phyloP scores from a whole-genome alignment of 208 protist genomes.

The Trypanosoma grayi region DNA sequence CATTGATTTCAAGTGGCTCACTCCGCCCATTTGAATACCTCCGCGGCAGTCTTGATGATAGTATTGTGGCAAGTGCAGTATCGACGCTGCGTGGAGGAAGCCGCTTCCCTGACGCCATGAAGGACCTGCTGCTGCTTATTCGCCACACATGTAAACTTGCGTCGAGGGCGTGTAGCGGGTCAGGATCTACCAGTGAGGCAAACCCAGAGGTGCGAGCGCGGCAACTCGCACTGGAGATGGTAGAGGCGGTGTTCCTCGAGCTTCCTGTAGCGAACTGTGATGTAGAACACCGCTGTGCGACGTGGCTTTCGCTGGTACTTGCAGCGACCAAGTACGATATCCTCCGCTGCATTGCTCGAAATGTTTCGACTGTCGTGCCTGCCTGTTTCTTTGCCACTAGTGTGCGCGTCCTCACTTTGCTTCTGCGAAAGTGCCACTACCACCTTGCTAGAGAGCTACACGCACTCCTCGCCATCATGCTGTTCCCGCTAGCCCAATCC shows the following conservation, averaged over 20 bases:
- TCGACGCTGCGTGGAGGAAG: slow-evolving; percentile 11
- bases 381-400: slow-evolving; percentile 58
- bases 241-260: slow-evolving; percentile 46
- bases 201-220: slow-evolving; percentile 50
- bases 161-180: slow-evolving; percentile 34
- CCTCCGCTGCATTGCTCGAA: slow-evolving; percentile 44
- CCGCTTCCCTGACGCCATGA: slow-evolving; percentile 44
- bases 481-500: slow-evolving; percentile 63
- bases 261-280: slow-evolving; percentile 71
- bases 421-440: slow-evolving; percentile 75
- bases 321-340: slow-evolving; percentile 63
- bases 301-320: slow-evolving; percentile 63
- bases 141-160: slow-evolving; percentile 50
- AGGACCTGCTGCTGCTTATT: slow-evolving; percentile 59
- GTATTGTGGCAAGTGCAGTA: slow-evolving; percentile 34
- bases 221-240: slow-evolving; percentile 52
- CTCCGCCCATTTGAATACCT: slow-evolving; percentile 11
- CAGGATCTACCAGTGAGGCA: slow-evolving; percentile 33
- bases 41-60: slow-evolving; percentile 34
- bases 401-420: slow-evolving; percentile 46
- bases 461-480: slow-evolving; percentile 51
- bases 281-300: slow-evolving; percentile 62
- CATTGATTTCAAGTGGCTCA: background rate
- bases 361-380: slow-evolving; percentile 50
- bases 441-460: slow-evolving; percentile 70